Evolutionary conservation across 306 rosid genomes (phyloP).

Genomic region (apple (Malus domestica)): ASM211411v1 NC_041789.1:21241001-21241500

Average conservation of each 20-base stretch:
- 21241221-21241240: conserved; percentile 45
- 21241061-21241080: not conserved
- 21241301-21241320: conserved; percentile 41
- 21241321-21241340: conserved; percentile 51
- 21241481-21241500: no score
- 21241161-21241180: conserved; percentile 44
- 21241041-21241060: not conserved
- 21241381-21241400: conserved; percentile 32
- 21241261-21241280: conserved; percentile 46
- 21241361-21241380: conserved; percentile 65
- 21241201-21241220: conserved; percentile 5
- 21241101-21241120: not conserved
- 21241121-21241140: no score
- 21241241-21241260: conserved; percentile 54
- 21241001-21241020: not conserved
- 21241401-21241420: no score
- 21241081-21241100: not conserved
- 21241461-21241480: no score
- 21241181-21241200: conserved; percentile 11
- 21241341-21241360: conserved; percentile 41
- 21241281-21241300: conserved; percentile 34
- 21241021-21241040: not conserved
- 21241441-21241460: no score
- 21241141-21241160: not conserved
- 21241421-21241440: no score